Percentiles rank a stretch among this genome's conserved stretches.
Conservation (phyloP, 176 grass and related monocot genomes). For the Bonia amplexicaulis region DNA sequence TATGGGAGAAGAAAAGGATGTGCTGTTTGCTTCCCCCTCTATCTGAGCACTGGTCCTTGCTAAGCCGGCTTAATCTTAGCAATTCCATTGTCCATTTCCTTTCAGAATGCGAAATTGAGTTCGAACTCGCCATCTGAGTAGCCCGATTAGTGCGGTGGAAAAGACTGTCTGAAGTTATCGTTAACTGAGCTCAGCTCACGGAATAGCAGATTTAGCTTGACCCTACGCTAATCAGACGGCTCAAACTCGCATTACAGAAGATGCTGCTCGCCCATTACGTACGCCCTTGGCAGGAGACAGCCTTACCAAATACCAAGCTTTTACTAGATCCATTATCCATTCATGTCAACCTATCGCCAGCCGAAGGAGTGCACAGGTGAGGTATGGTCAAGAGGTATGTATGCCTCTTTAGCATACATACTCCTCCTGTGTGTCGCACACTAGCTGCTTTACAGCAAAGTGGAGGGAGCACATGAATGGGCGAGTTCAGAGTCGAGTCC, state of each 20-base stretch:
- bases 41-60: background rate
- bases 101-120: background rate
- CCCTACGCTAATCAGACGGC: background rate
- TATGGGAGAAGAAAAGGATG: background rate
- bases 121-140: background rate
- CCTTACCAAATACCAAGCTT: background rate
- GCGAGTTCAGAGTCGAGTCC: background rate
- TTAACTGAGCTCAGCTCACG: too few relatives aligned
- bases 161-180: background rate
- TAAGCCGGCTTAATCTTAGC: background rate
- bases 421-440: constrained; percentile 11
- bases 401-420: constrained; percentile 31
- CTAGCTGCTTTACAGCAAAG: constrained; percentile 19
- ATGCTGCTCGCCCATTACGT: too few relatives aligned
- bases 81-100: background rate
- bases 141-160: background rate
- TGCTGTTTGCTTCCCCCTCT: background rate
- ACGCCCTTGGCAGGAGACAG: background rate
- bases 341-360: background rate
- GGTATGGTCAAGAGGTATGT: background rate
- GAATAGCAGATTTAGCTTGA: too few relatives aligned
- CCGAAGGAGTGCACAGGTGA: background rate
- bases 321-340: background rate
- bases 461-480: background rate
- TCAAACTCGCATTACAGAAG: too few relatives aligned